phyloP scores from a whole-genome alignment of 2,329 filamentous ascomycete species.

The Aspergillus fumigatus region DNA sequence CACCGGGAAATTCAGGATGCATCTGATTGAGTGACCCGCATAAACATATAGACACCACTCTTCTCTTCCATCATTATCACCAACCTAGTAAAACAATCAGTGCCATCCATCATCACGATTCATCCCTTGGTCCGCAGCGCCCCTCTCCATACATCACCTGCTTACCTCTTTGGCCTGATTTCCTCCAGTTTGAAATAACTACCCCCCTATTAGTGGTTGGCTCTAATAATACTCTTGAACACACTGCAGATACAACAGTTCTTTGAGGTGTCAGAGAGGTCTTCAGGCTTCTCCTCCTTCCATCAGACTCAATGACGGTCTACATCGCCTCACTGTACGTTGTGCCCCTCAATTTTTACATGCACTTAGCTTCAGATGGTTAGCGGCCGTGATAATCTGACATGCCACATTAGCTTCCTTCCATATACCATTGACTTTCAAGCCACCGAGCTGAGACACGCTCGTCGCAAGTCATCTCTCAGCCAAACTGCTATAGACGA shows the following conservation, averaged over 20 bases:
- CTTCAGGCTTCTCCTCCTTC: neutral
- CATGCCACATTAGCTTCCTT: slow-evolving; percentile 24
- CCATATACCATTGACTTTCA: slow-evolving; percentile 36
- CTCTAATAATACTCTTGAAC: neutral
- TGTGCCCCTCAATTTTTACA: neutral
- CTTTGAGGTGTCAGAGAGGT: neutral
- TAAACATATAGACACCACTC: slow-evolving; percentile 7
- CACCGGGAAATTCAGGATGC: slow-evolving; percentile 11
- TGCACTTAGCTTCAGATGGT: neutral
- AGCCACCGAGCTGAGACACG: slow-evolving; percentile 16
- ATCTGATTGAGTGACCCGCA: slow-evolving; percentile 4
- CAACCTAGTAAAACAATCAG: neutral
- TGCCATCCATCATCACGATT: neutral
- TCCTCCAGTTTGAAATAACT: neutral
- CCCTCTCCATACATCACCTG: neutral
- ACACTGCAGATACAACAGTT: neutral
- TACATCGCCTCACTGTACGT: slow-evolving; percentile 34
- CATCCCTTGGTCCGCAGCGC: neutral
- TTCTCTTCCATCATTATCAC: slow-evolving; percentile 3
- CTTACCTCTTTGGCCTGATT: neutral
- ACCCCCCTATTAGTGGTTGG: neutral
- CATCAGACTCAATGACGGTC: slow-evolving; percentile 25
- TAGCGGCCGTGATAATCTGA: slow-evolving; percentile 4
- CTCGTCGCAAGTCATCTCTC: slow-evolving; percentile 20
- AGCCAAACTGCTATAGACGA: slow-evolving; percentile 21